Evolutionary conservation across 2,329 filamentous ascomycete species (phyloP).

Genomic region (Pseudogymnoascus sp.): DNA sequence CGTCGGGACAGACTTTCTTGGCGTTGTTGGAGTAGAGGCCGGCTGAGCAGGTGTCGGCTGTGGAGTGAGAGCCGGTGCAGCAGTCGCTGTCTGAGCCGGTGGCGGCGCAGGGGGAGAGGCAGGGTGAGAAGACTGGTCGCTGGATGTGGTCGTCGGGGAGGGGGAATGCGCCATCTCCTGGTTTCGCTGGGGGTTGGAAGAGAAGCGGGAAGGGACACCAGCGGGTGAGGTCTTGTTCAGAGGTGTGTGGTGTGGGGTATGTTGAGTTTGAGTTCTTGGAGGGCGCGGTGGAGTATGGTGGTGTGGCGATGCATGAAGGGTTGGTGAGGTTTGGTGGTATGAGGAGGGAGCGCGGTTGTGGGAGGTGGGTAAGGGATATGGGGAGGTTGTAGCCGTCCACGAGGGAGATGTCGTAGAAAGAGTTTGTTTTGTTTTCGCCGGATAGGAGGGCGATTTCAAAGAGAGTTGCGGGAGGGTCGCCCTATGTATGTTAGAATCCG

Average conservation of each 20-base stretch:
- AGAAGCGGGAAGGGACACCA: constrained; percentile 83
- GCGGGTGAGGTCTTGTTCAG: constrained; percentile 34
- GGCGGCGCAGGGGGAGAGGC: constrained; percentile 67
- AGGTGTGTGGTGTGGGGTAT: constrained; percentile 56
- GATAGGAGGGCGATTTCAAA: constrained; percentile 73
- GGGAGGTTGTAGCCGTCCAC: constrained; percentile 81
- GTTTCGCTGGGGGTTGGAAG: constrained; percentile 56
- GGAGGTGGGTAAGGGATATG: constrained; percentile 53
- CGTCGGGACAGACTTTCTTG: constrained; percentile 73
- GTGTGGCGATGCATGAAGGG: constrained; percentile 65
- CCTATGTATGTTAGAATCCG: constrained; percentile 37
- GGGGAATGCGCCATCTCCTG: constrained; percentile 68
- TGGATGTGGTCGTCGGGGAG: constrained; percentile 70
- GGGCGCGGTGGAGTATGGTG: constrained; percentile 39
- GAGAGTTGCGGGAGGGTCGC: constrained; percentile 64
- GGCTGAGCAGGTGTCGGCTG: constrained; percentile 54
- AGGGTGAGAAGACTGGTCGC: constrained; percentile 67
- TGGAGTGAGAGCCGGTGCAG: constrained; percentile 62
- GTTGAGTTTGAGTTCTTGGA: constrained; percentile 56
- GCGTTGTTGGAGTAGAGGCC: constrained; percentile 60
- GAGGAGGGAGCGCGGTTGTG: constrained; percentile 49
- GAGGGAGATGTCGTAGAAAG: constrained; percentile 77
- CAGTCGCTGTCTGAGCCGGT: constrained; percentile 61
- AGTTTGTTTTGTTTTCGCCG: constrained; percentile 50
- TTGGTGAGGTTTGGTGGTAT: constrained; percentile 72